A percentile compares a stretch with the other conserved stretches of the same genome.
Evolutionary conservation across 306 rosid species (phyloP).

Genomic region (Vigna nakashimae): DNA sequence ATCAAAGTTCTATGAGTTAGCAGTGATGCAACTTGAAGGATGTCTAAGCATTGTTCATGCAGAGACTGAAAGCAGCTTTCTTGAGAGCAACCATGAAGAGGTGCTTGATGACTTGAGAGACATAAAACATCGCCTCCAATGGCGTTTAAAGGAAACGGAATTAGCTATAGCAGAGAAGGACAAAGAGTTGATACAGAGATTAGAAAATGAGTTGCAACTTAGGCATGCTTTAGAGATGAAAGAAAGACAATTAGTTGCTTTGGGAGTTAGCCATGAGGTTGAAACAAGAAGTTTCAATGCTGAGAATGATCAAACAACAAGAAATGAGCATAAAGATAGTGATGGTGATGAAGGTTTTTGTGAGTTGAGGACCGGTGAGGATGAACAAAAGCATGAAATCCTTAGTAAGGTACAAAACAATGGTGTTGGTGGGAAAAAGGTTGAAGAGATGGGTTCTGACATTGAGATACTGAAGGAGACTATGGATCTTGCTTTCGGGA

Average conservation of each 20-base stretch:
- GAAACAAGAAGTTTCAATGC: slow-evolving; percentile 35
- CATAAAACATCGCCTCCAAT: slow-evolving; percentile 71
- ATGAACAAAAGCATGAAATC: slow-evolving; percentile 55
- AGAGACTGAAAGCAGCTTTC: slow-evolving; percentile 55
- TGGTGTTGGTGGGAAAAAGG: slow-evolving; percentile 54
- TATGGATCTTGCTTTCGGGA: slow-evolving; percentile 77
- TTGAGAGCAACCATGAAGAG: slow-evolving; percentile 68
- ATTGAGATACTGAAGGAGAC: slow-evolving; percentile 79
- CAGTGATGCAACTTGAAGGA: slow-evolving; percentile 90
- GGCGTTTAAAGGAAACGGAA: slow-evolving; percentile 73
- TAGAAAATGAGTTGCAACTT: slow-evolving; percentile 56
- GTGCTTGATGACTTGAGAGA: slow-evolving; percentile 66
- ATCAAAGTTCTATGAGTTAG: slow-evolving; percentile 85
- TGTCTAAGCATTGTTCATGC: slow-evolving; percentile 72
- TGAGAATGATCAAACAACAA: slow-evolving; percentile 38
- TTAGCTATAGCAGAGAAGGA: slow-evolving; percentile 72
- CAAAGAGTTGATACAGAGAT: slow-evolving; percentile 58
- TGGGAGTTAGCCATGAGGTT: slow-evolving; percentile 43
- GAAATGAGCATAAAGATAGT: slow-evolving; percentile 37
- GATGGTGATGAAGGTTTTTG: slow-evolving; percentile 44
- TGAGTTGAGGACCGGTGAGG: slow-evolving; percentile 53
- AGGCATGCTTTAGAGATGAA: slow-evolving; percentile 59
- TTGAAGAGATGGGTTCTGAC: slow-evolving; percentile 86
- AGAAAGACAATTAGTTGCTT: slow-evolving; percentile 59
- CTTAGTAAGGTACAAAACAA: slow-evolving; percentile 39